Conservation (phyloP, 192 early-diverging fungal genomes). For the Coemansia biformis region DNA sequence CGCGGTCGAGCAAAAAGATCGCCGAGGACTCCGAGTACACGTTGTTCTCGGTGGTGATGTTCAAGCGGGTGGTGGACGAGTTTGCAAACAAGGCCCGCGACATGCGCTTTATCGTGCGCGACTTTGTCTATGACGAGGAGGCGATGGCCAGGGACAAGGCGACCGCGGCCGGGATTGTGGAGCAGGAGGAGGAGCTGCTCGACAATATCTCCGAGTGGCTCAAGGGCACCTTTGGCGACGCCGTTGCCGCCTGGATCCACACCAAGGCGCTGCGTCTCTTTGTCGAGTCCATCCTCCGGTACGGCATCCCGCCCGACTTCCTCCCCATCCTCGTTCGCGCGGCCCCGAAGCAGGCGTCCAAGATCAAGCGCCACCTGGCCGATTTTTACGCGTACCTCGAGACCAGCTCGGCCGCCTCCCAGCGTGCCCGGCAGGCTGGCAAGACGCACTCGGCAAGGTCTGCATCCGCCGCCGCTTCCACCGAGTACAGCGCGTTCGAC, state of each 20-base stretch:
- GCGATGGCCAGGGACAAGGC: constrained; percentile 67
- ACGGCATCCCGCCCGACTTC: constrained; percentile 96
- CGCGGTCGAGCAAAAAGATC: constrained; percentile 85
- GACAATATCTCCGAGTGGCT: constrained; percentile 74
- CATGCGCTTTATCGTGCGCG: constrained; percentile 86
- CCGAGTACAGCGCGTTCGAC: constrained; percentile 57
- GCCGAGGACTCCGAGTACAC: constrained; percentile 94
- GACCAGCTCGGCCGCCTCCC: constrained; percentile 54
- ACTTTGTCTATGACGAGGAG: constrained; percentile 89
- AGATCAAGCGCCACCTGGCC: constrained; percentile 71
- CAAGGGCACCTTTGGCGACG: constrained; percentile 92
- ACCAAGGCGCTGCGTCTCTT: constrained; percentile 91
- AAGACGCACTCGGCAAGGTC: constrained; percentile 19
- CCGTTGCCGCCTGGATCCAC: constrained; percentile 89
- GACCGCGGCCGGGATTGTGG: constrained; percentile 61
- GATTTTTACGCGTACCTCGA: constrained; percentile 81
- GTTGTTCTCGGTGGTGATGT: constrained; percentile 87
- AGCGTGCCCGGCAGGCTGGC: constrained; percentile 21
- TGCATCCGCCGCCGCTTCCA: constrained; percentile 1
- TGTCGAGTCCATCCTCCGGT: constrained; percentile 95
- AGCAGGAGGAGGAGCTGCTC: constrained; percentile 76
- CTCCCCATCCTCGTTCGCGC: constrained; percentile 68
- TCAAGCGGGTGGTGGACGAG: constrained; percentile 84
- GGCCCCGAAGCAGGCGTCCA: constrained; percentile 73
- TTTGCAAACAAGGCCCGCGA: constrained; percentile 87